Percentiles rank a stretch among this genome's conserved stretches.
Evolutionary conservation across 805 yeast genomes (phyloP).

Genomic region (Ogataea henricii): DNA sequence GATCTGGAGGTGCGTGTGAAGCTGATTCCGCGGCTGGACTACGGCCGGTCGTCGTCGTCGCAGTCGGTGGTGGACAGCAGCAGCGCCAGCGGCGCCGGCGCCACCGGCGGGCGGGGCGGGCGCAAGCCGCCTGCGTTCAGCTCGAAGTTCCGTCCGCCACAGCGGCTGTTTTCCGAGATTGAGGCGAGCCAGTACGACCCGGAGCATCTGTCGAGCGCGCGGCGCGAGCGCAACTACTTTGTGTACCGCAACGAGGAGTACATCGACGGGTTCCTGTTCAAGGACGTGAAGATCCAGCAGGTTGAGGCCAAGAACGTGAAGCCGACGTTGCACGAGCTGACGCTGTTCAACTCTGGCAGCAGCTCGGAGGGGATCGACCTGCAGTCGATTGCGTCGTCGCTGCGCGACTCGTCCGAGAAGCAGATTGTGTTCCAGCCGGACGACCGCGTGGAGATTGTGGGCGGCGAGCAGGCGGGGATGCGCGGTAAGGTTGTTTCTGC

Average conservation of each 20-base stretch:
- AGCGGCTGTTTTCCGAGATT: constrained; percentile 81
- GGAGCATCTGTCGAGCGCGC: constrained; percentile 61
- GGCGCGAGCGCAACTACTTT: constrained; percentile 61
- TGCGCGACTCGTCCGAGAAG: constrained; percentile 62
- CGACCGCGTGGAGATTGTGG: constrained; percentile 86
- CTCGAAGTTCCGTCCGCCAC: constrained; percentile 75
- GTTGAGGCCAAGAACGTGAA: constrained; percentile 77
- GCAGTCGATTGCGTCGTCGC: constrained; percentile 81
- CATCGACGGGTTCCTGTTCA: constrained; percentile 81
- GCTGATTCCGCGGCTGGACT: constrained; percentile 90
- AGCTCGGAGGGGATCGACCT: constrained; percentile 88
- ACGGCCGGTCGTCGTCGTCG: constrained; percentile 60
- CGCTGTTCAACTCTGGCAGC: constrained; percentile 71
- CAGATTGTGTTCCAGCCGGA: constrained; percentile 81
- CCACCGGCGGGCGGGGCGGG: no score
- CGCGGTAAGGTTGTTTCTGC: constrained; percentile 76
- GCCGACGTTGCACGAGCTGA: constrained; percentile 87
- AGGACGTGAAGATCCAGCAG: constrained; percentile 81
- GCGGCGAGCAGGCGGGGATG: constrained; percentile 92
- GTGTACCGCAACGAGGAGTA: constrained; percentile 87
- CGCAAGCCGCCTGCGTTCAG: constrained; percentile 45
- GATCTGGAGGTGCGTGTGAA: constrained; percentile 94
- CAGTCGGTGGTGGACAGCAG: constrained; percentile 29
- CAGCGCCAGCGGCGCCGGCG: no score
- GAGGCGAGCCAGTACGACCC: constrained; percentile 88